phyloP scores from a whole-genome alignment of 139 green algal species.

The Asterochloris sp. region DNA sequence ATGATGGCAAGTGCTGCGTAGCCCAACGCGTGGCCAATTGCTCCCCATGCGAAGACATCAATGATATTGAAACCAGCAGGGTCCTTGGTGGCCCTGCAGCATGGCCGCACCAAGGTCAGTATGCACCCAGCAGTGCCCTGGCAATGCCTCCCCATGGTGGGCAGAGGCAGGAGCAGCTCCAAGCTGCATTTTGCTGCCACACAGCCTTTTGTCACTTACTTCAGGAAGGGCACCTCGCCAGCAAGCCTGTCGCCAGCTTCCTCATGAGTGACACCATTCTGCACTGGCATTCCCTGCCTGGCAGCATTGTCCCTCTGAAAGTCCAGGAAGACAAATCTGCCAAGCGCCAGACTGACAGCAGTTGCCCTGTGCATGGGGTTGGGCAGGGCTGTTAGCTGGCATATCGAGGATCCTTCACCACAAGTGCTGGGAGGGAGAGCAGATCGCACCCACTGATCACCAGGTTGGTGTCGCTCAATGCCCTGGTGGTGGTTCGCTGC shows the following conservation, averaged over 20 bases:
- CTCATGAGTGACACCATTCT: conserved; percentile 72
- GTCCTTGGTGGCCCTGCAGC: conserved; percentile 59
- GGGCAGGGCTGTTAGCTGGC: not conserved
- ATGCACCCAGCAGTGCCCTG: not conserved
- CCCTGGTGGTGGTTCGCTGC: conserved; percentile 12
- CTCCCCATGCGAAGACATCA: conserved; percentile 82
- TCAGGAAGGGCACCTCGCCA: conserved; percentile 44
- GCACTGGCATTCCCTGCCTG: conserved; percentile 51
- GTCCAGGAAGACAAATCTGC: conserved; percentile 73
- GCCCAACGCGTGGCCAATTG: conserved; percentile 30
- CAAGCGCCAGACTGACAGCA: conserved; percentile 49
- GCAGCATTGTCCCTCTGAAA: conserved; percentile 43
- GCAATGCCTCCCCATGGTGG: not conserved
- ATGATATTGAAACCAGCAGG: conserved; percentile 84
- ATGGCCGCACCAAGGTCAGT: conserved; percentile 22
- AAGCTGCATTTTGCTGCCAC: not conserved
- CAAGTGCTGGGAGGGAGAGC: too few species aligned
- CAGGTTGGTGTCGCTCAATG: conserved; percentile 26
- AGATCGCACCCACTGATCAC: conserved; percentile 19
- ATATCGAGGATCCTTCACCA: not conserved
- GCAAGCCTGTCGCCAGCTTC: conserved; percentile 72
- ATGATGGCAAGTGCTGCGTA: conserved; percentile 35
- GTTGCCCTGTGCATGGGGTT: conserved; percentile 29
- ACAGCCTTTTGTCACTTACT: conserved; percentile 4
- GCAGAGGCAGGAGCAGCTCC: not conserved